Base-by-base conservation (phyloP, 208 protist species). In the Leishmania braziliensis region DNA sequence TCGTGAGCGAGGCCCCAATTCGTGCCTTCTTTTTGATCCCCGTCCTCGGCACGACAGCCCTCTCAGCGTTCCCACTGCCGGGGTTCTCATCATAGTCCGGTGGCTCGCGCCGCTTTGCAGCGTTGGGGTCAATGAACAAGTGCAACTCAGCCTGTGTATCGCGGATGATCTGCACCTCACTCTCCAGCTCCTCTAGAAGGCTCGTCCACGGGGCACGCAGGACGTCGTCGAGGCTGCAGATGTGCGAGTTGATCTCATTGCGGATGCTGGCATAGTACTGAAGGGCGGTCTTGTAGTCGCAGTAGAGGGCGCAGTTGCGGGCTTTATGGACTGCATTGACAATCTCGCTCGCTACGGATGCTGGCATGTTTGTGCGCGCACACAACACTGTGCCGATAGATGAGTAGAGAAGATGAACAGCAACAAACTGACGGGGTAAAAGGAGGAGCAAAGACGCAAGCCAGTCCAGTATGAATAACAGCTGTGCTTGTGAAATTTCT, bases 201-300 rank as follows among this genome's bases (percentile, higher is more conserved):
- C 81, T 69, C 2, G 36, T 78, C 91, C 89, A 94, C 48, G 88
- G 83, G 1, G 73, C 75, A 4, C 79, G 75, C n/a, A 89, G 76
- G n/a, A 75, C 73, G 73, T 90, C 84, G 36, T 62, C 66, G 46
- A 86, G 65, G 43, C 71, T 69, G 48, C 84, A 71, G 1, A 90
- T 26, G 73, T 88, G 77, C 9, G 65, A 36, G 0, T 36, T 83
- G 29, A 96, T 88, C 29, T 93, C 90, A n/a, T 86, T 83, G 0
- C 88, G 85, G 26, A 91, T 81, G 65, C 79, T 87, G 18, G 26
- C 73, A 82, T 97, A 97, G 80, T 88, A 90, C 18, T 82, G 80
- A 0, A 93, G 63, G 0, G 94, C 92, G 0, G 87, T 78, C 20
- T 95, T 91, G 83, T 97, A 97, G 75, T 93, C 79, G 18, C 88